Evolutionary conservation across 2,329 filamentous ascomycete genomes (phyloP).

Genomic region (Nothopassalora personata): DNA sequence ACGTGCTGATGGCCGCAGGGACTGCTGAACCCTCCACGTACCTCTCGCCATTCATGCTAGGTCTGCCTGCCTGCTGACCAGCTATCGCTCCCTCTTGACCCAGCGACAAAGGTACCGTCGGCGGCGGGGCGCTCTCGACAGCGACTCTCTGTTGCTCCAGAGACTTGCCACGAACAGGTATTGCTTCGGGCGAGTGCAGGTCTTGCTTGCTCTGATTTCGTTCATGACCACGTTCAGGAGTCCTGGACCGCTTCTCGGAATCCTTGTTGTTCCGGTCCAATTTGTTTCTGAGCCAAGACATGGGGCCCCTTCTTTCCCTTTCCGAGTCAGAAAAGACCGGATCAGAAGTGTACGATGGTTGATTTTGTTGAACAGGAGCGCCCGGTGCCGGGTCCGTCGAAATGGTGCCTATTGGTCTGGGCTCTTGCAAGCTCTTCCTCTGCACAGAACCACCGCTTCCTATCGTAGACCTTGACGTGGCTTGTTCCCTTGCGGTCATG

Average conservation of each 20-base stretch:
- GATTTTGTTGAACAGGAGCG: slow-evolving; percentile 11
- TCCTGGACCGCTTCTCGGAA: slow-evolving; percentile 42
- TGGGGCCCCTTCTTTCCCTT: slow-evolving; percentile 54
- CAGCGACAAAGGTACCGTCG: background rate
- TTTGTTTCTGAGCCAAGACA: slow-evolving; percentile 62
- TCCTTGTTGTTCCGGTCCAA: slow-evolving; percentile 54
- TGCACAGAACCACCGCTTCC: slow-evolving; percentile 26
- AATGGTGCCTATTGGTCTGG: slow-evolving; percentile 16
- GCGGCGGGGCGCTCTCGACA: background rate
- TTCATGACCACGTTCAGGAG: slow-evolving; percentile 33
- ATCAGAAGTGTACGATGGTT: slow-evolving; percentile 23
- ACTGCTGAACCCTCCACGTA: background rate
- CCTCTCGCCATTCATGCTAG: background rate
- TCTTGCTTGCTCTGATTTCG: slow-evolving; percentile 25
- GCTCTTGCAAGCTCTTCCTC: slow-evolving; percentile 30
- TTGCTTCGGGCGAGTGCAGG: slow-evolving; percentile 15
- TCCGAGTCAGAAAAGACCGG: slow-evolving; percentile 34
- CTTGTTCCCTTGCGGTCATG: slow-evolving; percentile 27
- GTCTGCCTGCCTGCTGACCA: background rate
- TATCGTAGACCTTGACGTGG: slow-evolving; percentile 31
- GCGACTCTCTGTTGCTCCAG: slow-evolving; percentile 13
- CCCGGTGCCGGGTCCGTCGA: slow-evolving; percentile 18
- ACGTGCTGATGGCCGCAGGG: background rate
- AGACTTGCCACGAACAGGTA: slow-evolving; percentile 20
- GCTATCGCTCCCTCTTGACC: background rate